A percentile compares a stretch with the other conserved stretches of the same genome.
Evolutionary conservation across 352 stramenopile species (phyloP).

Genomic region (Paralagenidium karlingii): DNA sequence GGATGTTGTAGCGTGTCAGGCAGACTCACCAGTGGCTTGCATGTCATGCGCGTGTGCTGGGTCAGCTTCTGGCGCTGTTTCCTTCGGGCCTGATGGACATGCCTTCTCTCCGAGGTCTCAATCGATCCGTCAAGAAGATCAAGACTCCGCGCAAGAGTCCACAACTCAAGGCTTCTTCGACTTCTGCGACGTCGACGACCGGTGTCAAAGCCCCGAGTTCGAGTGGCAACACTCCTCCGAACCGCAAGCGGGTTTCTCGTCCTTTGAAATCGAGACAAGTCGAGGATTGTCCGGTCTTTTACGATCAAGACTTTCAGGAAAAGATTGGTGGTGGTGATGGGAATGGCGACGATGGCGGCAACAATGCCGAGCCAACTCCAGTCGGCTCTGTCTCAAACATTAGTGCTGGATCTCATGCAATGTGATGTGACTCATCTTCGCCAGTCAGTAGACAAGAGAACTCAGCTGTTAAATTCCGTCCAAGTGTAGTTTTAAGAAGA

Average conservation of each 20-base stretch:
- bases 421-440: no score
- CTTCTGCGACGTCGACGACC: background rate
- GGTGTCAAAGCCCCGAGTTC: conserved; percentile 17
- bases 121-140: conserved; percentile 44
- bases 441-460: no score
- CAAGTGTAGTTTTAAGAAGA: no score
- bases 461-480: no score
- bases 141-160: conserved; percentile 14
- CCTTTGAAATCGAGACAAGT: conserved; percentile 73
- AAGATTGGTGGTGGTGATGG: background rate
- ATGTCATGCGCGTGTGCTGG: background rate
- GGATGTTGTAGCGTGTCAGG: no score
- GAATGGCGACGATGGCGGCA: background rate
- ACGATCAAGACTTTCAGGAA: conserved; percentile 56
- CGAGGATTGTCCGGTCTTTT: conserved; percentile 43
- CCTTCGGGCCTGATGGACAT: conserved; percentile 46
- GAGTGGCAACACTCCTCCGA: conserved; percentile 2
- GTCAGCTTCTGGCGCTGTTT: conserved; percentile 46
- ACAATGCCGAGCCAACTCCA: background rate
- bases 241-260: conserved; percentile 43
- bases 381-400: no score
- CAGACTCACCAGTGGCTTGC: background rate
- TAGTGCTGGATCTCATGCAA: no score
- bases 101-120: conserved; percentile 46
- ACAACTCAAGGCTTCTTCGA: no score